phyloP scores from a whole-genome alignment of 2,329 filamentous ascomycete genomes.

The Fusarium sp. region DNA sequence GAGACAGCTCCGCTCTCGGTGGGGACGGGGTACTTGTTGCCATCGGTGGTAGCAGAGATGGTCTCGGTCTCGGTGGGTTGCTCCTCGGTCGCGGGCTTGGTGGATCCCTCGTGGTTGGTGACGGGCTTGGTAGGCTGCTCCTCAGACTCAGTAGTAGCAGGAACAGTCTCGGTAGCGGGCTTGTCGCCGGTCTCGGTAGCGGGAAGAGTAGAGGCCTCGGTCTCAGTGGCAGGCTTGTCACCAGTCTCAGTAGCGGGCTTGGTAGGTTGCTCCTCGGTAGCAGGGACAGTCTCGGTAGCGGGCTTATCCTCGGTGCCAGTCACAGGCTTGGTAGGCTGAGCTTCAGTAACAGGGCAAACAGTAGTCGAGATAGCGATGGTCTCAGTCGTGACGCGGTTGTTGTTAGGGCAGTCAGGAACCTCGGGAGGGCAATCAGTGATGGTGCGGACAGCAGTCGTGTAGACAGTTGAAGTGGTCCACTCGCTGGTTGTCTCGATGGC shows the following conservation, averaged over 20 bases:
- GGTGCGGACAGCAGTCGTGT: slow-evolving; percentile 40
- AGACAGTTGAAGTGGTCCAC: slow-evolving; percentile 32
- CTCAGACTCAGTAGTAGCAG: not conserved
- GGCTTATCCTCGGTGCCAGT: slow-evolving; percentile 13
- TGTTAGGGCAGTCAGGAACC: slow-evolving; percentile 33
- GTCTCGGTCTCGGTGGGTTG: slow-evolving; percentile 3
- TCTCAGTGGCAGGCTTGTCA: slow-evolving; percentile 6
- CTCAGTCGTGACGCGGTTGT: slow-evolving; percentile 33
- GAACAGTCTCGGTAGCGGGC: slow-evolving; percentile 4
- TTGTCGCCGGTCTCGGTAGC: not conserved
- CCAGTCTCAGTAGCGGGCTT: slow-evolving; percentile 4
- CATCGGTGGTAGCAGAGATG: not conserved
- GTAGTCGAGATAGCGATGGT: slow-evolving; percentile 42
- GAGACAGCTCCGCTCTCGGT: not conserved
- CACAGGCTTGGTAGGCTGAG: slow-evolving; percentile 1
- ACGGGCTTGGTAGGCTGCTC: slow-evolving; percentile 11
- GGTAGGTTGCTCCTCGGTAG: not conserved
- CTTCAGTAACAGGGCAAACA: slow-evolving; percentile 37
- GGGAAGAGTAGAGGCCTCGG: not conserved
- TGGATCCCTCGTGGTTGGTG: slow-evolving; percentile 4
- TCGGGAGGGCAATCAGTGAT: slow-evolving; percentile 36
- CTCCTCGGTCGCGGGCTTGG: slow-evolving; percentile 2
- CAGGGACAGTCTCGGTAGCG: slow-evolving; percentile 3
- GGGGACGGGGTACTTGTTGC: not conserved
- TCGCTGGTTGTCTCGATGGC: slow-evolving; percentile 8